Percentiles rank a stretch among this genome's conserved stretches.
These are phyloP conservation scores for Microbotryomycetes sp. DNA, from an alignment of 1,284 basidiomycete species.

Conservation along the genomic window DNA sequence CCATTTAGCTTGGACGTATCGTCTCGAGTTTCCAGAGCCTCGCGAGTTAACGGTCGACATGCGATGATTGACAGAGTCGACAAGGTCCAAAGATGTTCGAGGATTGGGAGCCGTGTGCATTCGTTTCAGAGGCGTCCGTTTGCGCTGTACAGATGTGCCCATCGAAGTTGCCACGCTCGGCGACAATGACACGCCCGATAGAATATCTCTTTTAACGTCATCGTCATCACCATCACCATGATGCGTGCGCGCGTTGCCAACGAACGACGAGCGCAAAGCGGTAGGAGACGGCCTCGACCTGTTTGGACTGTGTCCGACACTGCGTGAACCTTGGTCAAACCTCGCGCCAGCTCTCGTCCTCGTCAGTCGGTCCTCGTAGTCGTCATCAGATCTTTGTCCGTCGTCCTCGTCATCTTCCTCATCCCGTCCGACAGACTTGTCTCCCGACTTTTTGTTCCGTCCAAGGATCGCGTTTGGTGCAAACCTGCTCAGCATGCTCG, in stretches of 20 bases:
- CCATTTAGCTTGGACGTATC: conserved; percentile 8
- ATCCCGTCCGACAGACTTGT: too few relatives aligned
- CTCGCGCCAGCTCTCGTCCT: neutral
- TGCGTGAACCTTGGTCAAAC: neutral
- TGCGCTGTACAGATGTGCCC: neutral
- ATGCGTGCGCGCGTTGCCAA: neutral
- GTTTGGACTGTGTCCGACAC: neutral
- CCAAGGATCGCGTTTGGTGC: neutral
- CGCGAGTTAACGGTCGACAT: neutral
- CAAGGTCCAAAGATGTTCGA: neutral
- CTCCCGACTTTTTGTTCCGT: neutral
- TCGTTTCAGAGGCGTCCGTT: conserved; percentile 1
- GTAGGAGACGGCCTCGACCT: neutral
- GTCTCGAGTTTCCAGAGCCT: neutral
- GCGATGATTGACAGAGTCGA: neutral
- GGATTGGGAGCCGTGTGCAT: conserved; percentile 8
- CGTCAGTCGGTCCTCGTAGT: neutral
- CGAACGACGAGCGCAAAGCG: neutral
- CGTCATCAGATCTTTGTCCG: neutral
- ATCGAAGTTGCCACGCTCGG: neutral
- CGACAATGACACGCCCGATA: neutral
- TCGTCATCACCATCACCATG: neutral
- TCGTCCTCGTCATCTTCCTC: neutral
- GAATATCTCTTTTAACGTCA: neutral
- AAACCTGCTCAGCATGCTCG: conserved; percentile 17